phyloP scores from a whole-genome alignment of 371 early-diverging fungal species.

The Mortierella sp. region DNA sequence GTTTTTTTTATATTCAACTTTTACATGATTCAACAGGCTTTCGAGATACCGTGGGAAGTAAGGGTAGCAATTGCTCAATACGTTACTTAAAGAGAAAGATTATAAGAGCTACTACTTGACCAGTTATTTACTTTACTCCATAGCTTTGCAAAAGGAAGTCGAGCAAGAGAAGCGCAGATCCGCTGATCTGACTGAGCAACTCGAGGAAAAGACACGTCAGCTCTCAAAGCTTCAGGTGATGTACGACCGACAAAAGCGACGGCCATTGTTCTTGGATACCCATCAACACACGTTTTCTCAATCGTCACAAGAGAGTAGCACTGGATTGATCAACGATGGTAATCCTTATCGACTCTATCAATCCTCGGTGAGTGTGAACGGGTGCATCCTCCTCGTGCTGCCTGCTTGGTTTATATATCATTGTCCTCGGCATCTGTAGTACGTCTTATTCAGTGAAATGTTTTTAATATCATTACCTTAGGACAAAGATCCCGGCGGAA shows the following conservation, averaged over 20 bases:
- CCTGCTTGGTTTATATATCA: too few relatives aligned
- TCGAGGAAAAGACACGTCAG: constrained; percentile 75
- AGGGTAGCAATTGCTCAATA: neutral
- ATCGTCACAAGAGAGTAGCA: constrained; percentile 2
- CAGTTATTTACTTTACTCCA: neutral
- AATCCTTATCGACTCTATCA: constrained; percentile 10
- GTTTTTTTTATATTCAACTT: too few relatives aligned
- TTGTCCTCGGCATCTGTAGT: too few relatives aligned
- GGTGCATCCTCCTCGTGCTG: too few relatives aligned
- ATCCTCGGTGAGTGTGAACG: neutral
- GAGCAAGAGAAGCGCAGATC: constrained; percentile 66
- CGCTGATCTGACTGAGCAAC: constrained; percentile 63
- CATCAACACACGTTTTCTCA: constrained; percentile 13
- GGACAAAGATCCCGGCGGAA: too few relatives aligned
- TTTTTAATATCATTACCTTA: too few relatives aligned
- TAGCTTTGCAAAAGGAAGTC: constrained; percentile 59
- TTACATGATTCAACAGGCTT: constrained; percentile 19
- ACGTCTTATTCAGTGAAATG: too few relatives aligned
- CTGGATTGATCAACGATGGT: neutral
- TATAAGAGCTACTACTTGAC: neutral
- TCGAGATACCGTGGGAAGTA: constrained; percentile 30
- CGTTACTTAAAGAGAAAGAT: neutral
- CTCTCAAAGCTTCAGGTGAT: constrained; percentile 66
- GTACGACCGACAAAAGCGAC: constrained; percentile 71
- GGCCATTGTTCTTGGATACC: constrained; percentile 55